These are phyloP conservation scores for Aspergillus leporis DNA, from an alignment of 495 filamentous ascomycete species.

Conservation along the genomic window DNA sequence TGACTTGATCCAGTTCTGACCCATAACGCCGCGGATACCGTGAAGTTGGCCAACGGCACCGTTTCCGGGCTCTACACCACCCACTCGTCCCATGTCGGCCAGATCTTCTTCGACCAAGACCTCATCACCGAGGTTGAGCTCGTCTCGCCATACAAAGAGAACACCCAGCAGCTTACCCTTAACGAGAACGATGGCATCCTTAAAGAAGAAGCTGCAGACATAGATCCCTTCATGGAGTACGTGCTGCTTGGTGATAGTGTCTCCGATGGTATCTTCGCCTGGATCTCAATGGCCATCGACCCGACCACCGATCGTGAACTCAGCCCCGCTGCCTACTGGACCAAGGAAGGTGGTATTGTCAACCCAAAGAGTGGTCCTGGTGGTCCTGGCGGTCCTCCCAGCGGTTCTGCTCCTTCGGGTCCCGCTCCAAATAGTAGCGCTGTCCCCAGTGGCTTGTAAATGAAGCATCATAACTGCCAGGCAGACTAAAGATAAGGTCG, in stretches of 20 bases:
- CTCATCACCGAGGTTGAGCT: slow-evolving; percentile 50
- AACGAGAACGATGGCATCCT: slow-evolving; percentile 57
- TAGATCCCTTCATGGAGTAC: slow-evolving; percentile 60
- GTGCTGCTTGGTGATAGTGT: slow-evolving; percentile 50
- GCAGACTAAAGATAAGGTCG: no score
- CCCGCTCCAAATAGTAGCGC: not conserved
- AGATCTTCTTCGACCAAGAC: slow-evolving; percentile 62
- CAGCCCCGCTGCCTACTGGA: slow-evolving; percentile 9
- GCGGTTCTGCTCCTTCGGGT: not conserved
- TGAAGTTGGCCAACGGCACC: slow-evolving; percentile 31
- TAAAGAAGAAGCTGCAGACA: slow-evolving; percentile 44
- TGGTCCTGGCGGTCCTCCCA: slow-evolving; percentile 1
- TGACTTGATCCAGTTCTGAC: slow-evolving; percentile 20
- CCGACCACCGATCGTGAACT: not conserved
- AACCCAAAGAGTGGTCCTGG: slow-evolving; percentile 1
- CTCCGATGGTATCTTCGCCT: slow-evolving; percentile 19
- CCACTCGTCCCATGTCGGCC: slow-evolving; percentile 53
- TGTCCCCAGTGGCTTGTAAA: not conserved
- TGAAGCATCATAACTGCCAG: no score
- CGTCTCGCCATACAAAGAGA: slow-evolving; percentile 54
- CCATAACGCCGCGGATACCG: slow-evolving; percentile 33
- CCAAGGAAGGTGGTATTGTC: slow-evolving; percentile 1
- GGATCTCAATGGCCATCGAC: slow-evolving; percentile 16
- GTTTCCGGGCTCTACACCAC: slow-evolving; percentile 31
- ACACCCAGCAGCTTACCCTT: slow-evolving; percentile 47